Base-by-base conservation (phyloP, 169 alveolate species). In the Eimeria mitis region DNA sequence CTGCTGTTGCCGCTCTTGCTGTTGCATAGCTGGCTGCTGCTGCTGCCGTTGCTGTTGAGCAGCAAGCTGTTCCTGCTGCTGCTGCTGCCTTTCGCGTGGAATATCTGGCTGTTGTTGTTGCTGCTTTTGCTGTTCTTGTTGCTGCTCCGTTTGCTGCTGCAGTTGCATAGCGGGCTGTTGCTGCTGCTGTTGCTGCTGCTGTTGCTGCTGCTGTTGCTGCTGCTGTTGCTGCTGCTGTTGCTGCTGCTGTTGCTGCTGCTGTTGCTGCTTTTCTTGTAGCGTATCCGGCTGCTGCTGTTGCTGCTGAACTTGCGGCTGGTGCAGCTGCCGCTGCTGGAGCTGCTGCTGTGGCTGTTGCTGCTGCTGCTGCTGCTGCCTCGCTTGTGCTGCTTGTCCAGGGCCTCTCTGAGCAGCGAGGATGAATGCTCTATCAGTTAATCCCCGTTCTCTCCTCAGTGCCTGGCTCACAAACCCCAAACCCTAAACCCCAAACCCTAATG, bases 301-400 rank as follows among this genome's bases (percentile, higher is more conserved):
- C 42, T 23, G 16, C 47, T 73, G 84, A 1, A 37, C 28, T 14
- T 73, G 84, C n/a, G 54, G 84, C 28, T 73, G 59, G 56, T 73
- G 84, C 54, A 7, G 84, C 34, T 16, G 49, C 14, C 5, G 1
- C 25, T 47, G 44, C 44, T 78, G 70, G 44, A n/a, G n/a, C n/a
- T 47, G 89, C 89, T 2, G 68, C 59, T 78, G 59, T 47, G 4
- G 89, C 89, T 5, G 70, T 13, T 44, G 70, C 89, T 40, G 89
- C 89, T 13, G 65, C 89, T 44, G 89, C 89, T 28, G 89, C 65
- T 47, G 68, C 89, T 44, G 70, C 89, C 89, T 78, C 9, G 65
- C 89, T 78, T 78, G 65, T 21, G 89, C 89, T 78, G 89, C 89
- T 23, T n/a, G 89, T 44, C 89, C 89, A 28, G 89, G 89, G 16